Evolutionary conservation across 805 yeast genomes (phyloP).

Genomic region (Teunomyces gatunensis): DNA sequence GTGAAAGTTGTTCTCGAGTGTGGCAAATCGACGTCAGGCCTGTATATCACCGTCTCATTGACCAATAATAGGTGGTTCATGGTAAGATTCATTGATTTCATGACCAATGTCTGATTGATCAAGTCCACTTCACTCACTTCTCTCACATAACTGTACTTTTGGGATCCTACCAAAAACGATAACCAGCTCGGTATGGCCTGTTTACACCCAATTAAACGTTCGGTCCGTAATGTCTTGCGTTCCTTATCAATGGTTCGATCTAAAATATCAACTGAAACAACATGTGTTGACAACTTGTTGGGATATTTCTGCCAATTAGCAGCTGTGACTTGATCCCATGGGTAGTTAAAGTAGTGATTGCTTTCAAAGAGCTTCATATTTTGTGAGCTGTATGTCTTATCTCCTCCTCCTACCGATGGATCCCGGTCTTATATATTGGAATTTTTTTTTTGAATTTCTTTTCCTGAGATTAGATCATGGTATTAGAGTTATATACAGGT

Average conservation of each 20-base stretch:
- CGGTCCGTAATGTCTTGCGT: constrained; percentile 58
- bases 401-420: background rate
- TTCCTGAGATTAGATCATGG: background rate
- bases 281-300: constrained; percentile 90
- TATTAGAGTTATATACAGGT: background rate
- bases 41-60: constrained; percentile 81
- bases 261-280: constrained; percentile 86
- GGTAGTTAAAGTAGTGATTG: constrained; percentile 67
- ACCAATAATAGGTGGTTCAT: constrained; percentile 74
- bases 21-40: constrained; percentile 61
- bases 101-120: constrained; percentile 54
- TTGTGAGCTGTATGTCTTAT: background rate
- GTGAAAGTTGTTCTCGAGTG: constrained; percentile 55
- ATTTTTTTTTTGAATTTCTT: background rate
- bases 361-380: constrained; percentile 78
- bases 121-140: constrained; percentile 87
- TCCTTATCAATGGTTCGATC: constrained; percentile 62
- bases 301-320: constrained; percentile 98
- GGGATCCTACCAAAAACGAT: constrained; percentile 65
- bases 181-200: constrained; percentile 89
- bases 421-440: background rate
- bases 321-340: constrained; percentile 93
- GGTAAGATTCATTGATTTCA: constrained; percentile 87
- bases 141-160: constrained; percentile 73
- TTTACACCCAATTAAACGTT: constrained; percentile 82